These are phyloP conservation scores for Myriosclerotinia curreyana DNA, from an alignment of 2,329 filamentous ascomycete species.

Conservation along the genomic window DNA sequence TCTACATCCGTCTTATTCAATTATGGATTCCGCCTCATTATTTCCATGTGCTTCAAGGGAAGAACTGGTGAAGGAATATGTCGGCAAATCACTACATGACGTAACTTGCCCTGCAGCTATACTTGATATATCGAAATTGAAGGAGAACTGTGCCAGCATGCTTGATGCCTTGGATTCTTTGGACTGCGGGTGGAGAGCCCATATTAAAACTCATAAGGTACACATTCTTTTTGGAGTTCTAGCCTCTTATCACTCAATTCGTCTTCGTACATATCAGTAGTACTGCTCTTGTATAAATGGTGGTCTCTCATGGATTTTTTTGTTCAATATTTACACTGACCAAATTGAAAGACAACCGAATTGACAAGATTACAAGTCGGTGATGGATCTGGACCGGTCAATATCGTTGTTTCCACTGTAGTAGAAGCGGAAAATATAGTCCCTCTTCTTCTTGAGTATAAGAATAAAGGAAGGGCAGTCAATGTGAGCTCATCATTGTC, in stretches of 20 bases:
- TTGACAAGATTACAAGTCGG: conserved; percentile 69
- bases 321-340: conserved; percentile 26
- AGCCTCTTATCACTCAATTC: neutral
- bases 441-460: conserved; percentile 58
- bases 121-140: conserved; percentile 63
- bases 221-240: conserved; percentile 7
- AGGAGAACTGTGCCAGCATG: conserved; percentile 69
- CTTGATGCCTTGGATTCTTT: conserved; percentile 58
- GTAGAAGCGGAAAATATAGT: conserved; percentile 67
- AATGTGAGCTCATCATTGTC: conserved; percentile 50
- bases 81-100: conserved; percentile 58
- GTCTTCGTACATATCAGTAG: neutral
- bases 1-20: conserved; percentile 4
- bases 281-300: neutral
- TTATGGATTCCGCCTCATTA: conserved; percentile 32
- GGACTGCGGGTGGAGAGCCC: conserved; percentile 66
- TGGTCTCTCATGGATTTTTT: neutral
- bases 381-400: conserved; percentile 43
- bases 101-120: conserved; percentile 65
- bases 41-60: conserved; percentile 39
- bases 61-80: conserved; percentile 46
- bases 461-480: conserved; percentile 50
- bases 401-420: conserved; percentile 72
- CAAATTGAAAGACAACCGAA: conserved; percentile 56
- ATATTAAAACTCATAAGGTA: conserved; percentile 84